Percentiles rank a stretch among this genome's conserved stretches.
phyloP scores from a whole-genome alignment of 345 rosid species.

The Turritis glabra region DNA sequence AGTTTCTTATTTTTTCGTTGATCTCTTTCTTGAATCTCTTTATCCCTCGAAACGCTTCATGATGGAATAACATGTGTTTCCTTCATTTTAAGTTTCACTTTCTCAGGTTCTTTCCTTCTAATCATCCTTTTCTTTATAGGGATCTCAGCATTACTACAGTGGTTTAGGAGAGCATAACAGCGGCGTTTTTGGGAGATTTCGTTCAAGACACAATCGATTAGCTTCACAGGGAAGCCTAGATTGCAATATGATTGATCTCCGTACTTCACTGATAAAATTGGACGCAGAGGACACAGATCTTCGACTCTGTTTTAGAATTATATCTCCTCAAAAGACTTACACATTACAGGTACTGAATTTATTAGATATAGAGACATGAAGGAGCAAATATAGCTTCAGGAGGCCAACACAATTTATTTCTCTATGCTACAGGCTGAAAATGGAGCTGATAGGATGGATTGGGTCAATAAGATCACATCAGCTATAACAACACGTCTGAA shows the following conservation, averaged over 20 bases:
- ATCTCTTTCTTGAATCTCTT: not conserved
- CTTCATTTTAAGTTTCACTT: not conserved
- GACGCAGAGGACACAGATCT: conserved; percentile 78
- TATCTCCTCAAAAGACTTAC: conserved; percentile 70
- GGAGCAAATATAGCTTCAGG: not conserved
- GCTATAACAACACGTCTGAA: conserved; percentile 74
- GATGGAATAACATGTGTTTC: not conserved
- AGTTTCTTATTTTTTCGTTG: not conserved
- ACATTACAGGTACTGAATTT: conserved; percentile 68
- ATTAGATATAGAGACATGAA: not conserved
- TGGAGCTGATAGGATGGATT: conserved; percentile 79
- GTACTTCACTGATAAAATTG: conserved; percentile 65
- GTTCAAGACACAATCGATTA: conserved; percentile 58
- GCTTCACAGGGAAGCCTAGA: conserved; percentile 59
- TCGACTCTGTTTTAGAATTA: conserved; percentile 85
- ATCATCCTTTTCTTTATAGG: conserved; percentile 40
- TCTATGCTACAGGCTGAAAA: conserved; percentile 71
- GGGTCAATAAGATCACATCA: conserved; percentile 76
- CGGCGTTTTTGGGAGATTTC: conserved; percentile 80
- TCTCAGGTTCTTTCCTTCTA: not conserved
- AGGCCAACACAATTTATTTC: conserved; percentile 7
- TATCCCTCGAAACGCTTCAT: too few relatives aligned
- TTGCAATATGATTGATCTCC: conserved; percentile 65
- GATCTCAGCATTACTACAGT: conserved; percentile 57
- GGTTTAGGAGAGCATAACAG: conserved; percentile 58